Percentiles rank a stretch among this genome's conserved stretches.
phyloP scores from a whole-genome alignment of 129 eudicot species.

The Flaveria trinervia region DNA sequence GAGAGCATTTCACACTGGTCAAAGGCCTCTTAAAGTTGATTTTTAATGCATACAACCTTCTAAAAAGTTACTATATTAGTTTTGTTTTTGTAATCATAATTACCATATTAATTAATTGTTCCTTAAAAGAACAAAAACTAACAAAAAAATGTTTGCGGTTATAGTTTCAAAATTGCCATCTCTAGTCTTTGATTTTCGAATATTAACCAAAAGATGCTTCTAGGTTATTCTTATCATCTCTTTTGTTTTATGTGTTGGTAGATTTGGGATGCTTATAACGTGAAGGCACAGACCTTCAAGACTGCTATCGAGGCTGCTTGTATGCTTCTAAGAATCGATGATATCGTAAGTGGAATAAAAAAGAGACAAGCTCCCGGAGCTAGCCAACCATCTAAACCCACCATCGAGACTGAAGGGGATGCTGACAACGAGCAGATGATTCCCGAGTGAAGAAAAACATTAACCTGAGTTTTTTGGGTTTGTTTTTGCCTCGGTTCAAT shows the following conservation, averaged over 20 bases:
- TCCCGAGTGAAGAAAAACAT: slow-evolving; percentile 45
- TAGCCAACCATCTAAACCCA: slow-evolving; percentile 47
- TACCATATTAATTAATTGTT: not conserved
- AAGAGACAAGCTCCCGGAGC: slow-evolving; percentile 74
- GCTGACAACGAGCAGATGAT: slow-evolving; percentile 66
- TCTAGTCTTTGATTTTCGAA: too few relatives aligned
- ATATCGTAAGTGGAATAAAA: slow-evolving; percentile 85
- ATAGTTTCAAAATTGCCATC: too few relatives aligned
- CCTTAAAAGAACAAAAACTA: too few relatives aligned
- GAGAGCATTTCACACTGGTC: not conserved
- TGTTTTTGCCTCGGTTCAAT: slow-evolving; percentile 3
- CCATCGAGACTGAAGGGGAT: slow-evolving; percentile 51
- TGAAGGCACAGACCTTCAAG: slow-evolving; percentile 85
- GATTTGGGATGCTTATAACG: slow-evolving; percentile 92
- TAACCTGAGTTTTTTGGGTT: not conserved
- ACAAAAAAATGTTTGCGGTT: not conserved
- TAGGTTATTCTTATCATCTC: not conserved
- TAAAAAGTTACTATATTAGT: not conserved
- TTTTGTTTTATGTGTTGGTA: slow-evolving; percentile 18
- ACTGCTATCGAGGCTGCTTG: slow-evolving; percentile 88
- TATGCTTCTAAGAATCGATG: slow-evolving; percentile 89
- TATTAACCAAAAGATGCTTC: too few relatives aligned
- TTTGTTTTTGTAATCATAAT: not conserved
- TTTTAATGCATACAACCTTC: not conserved
- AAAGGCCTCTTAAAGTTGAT: not conserved